phyloP scores from a whole-genome alignment of 129 eudicot species.

The Lactuca sativa region DNA sequence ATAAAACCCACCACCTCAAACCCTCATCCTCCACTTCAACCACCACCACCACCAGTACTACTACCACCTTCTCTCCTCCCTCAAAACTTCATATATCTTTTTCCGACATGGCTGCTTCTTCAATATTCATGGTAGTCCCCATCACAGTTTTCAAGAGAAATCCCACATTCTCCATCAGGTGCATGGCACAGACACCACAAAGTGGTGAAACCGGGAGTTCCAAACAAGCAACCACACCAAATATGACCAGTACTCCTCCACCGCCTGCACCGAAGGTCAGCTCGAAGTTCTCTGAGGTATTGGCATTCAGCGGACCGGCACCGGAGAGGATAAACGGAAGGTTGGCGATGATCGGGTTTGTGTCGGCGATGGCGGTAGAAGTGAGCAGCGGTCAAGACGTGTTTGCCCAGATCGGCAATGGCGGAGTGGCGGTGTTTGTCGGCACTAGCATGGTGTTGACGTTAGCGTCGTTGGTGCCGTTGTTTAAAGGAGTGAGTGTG shows the following conservation, averaged over 20 bases:
- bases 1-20: not conserved
- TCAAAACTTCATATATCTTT: too few species aligned
- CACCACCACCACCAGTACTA: too few species aligned
- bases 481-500: conserved; percentile 57
- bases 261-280: conserved; percentile 25
- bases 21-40: not conserved
- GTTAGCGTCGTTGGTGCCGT: conserved; percentile 61
- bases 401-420: conserved; percentile 53
- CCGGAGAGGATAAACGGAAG: conserved; percentile 67
- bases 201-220: not conserved
- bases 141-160: not conserved
- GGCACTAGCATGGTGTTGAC: conserved; percentile 51
- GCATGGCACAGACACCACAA: not conserved
- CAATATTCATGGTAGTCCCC: not conserved
- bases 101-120: too few species aligned
- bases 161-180: not conserved
- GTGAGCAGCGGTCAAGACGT: conserved; percentile 52
- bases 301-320: conserved; percentile 67
- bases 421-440: conserved; percentile 58
- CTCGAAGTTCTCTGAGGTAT: conserved; percentile 45
- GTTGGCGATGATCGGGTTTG: conserved; percentile 63
- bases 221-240: not conserved
- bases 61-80: too few species aligned
- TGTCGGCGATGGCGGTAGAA: conserved; percentile 63
- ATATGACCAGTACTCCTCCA: conserved; percentile 9